Base-by-base conservation (phyloP, 805 yeast species). In the Hanseniaspora osmophila region DNA sequence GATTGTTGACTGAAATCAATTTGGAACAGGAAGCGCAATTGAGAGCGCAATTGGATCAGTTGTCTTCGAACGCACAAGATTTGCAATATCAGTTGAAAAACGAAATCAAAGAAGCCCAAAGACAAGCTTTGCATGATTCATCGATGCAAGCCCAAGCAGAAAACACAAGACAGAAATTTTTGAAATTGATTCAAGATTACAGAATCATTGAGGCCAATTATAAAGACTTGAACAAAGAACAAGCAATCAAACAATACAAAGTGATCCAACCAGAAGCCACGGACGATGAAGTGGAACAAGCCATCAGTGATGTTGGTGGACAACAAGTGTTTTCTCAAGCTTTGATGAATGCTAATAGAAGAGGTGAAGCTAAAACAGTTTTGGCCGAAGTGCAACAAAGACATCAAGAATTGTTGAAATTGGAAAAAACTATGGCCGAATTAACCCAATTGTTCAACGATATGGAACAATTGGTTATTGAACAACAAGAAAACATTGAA, bases 281-380 rank as follows among this genome's bases (percentile, higher is more conserved):
- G 16, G 83, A 82, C 27, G 83, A 72, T 43, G 94, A 90, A 67
- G 84, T 90, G 49, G 77, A 76, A 52, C 84, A 80, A 44, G 95
- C 88, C 43, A 79, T 88, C 48, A 88, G 81, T 54, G 94, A 86
- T 57, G 77, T 76, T 46, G 84, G 82, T 52, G 83, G 86, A 45
- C 87, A 82, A 61, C 97, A 90, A 67, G 84, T 88, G 55, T 92
- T 92, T 67, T 86, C 94, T 48, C 95, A 87, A 66, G 96, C 96
- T 35, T 71, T 86, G 52, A 70, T 81, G 68, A 82, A 82, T 65
- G 80, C 87, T 45, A 84, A 84, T 60, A 80, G 94, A 66, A 77
- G 87, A 60, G 95, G 95, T 55, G 96, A 92, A 67, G 96, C 97
- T 39, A 78, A 92, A 63, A 78, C 96, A 32, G 97, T 94, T 2